phyloP scores from a whole-genome alignment of 176 grass and related monocot species.

The Eremochloa ophiuroides region DNA sequence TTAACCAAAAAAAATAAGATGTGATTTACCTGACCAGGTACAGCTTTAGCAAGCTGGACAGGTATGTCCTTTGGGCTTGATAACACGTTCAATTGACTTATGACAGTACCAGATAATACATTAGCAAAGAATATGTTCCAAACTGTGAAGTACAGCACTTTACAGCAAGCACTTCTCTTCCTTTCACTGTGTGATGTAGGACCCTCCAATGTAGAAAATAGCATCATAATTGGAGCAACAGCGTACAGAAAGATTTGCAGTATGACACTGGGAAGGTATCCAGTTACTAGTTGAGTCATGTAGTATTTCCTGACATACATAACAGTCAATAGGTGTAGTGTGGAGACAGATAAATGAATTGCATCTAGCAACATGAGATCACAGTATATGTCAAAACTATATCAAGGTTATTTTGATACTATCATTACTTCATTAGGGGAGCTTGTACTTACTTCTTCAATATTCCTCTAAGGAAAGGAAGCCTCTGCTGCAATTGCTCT shows the following conservation, averaged over 20 bases:
- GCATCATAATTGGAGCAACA: slow-evolving; percentile 80
- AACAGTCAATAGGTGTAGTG: background rate
- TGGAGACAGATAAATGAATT: slow-evolving; percentile 6
- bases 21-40: slow-evolving; percentile 74
- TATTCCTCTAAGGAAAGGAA: slow-evolving; percentile 75
- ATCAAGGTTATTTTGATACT: background rate
- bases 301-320: slow-evolving; percentile 54
- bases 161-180: slow-evolving; percentile 90
- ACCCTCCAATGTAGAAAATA: slow-evolving; percentile 91
- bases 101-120: slow-evolving; percentile 78
- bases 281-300: slow-evolving; percentile 75
- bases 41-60: slow-evolving; percentile 68
- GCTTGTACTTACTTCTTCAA: slow-evolving; percentile 67
- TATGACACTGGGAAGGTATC: slow-evolving; percentile 94
- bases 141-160: slow-evolving; percentile 89
- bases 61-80: slow-evolving; percentile 81
- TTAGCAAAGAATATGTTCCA: slow-evolving; percentile 98
- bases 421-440: slow-evolving; percentile 3
- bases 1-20: background rate
- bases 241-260: slow-evolving; percentile 67
- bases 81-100: slow-evolving; percentile 72
- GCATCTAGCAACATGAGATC: slow-evolving; percentile 1
- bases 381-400: slow-evolving; percentile 10
- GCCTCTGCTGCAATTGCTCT: slow-evolving; percentile 63
- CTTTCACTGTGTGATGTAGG: slow-evolving; percentile 83